phyloP scores from a whole-genome alignment of 2,329 filamentous ascomycete species.

The Nakataea oryzae region DNA sequence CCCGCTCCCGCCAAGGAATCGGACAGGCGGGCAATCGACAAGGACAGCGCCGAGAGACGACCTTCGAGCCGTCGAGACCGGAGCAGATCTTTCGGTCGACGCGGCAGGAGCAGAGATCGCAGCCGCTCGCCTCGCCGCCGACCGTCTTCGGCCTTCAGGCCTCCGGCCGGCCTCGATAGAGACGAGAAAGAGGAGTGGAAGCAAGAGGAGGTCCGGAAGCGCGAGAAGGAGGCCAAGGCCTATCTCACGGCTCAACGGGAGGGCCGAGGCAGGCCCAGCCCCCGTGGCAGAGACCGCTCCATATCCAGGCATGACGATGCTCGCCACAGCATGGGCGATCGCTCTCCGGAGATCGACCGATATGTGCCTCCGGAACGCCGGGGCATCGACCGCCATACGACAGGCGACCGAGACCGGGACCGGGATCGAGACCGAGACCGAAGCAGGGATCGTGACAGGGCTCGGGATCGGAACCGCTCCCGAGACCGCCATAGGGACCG shows the following conservation, averaged over 20 bases:
- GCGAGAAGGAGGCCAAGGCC: conserved; percentile 46
- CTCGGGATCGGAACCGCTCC: conserved; percentile 7
- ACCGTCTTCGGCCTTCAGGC: conserved; percentile 15
- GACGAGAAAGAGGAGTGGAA: conserved; percentile 47
- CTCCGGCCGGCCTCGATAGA: conserved; percentile 29
- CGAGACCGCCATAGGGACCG: conserved; percentile 15
- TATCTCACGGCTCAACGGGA: conserved; percentile 53
- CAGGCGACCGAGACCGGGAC: conserved; percentile 5
- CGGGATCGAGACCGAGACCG: conserved; percentile 10
- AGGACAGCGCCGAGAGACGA: conserved; percentile 5
- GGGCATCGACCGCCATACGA: conserved; percentile 17
- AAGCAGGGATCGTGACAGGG: conserved; percentile 8
- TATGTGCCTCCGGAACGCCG: conserved; percentile 33
- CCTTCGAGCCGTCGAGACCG: conserved; percentile 21
- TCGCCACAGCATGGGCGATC: conserved; percentile 30
- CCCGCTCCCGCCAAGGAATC: not conserved
- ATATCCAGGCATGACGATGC: conserved; percentile 18
- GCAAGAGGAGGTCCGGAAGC: conserved; percentile 44
- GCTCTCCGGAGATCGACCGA: conserved; percentile 35
- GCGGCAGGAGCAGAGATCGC: conserved; percentile 19
- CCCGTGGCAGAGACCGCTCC: conserved; percentile 35
- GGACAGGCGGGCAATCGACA: not conserved
- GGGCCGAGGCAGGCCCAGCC: conserved; percentile 49
- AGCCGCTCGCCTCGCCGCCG: conserved; percentile 17
- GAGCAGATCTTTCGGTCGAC: conserved; percentile 24